phyloP scores from a whole-genome alignment of 176 grass and related monocot species.

The Pontederia crassipes region DNA sequence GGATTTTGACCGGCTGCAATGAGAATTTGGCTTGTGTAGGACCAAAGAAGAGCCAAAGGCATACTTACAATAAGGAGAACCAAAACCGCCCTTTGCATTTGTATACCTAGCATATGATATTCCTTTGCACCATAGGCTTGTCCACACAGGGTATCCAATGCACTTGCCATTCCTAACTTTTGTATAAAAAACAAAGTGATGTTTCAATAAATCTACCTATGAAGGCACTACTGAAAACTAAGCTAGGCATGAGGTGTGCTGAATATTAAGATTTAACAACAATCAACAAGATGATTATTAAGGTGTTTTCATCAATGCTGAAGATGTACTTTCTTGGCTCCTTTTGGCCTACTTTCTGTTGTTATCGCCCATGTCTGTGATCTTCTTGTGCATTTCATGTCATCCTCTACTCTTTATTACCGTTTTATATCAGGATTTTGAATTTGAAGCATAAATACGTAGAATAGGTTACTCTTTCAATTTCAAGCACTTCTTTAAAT shows the following conservation, averaged over 20 bases:
- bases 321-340: no score
- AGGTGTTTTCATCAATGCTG: no score
- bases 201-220: background rate
- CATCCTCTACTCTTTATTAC: no score
- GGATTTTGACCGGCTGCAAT: constrained; percentile 53
- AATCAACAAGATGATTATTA: no score
- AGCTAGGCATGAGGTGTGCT: background rate
- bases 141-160: constrained; percentile 67
- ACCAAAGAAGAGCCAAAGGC: constrained; percentile 56
- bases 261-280: background rate
- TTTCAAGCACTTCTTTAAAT: no score
- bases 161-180: constrained; percentile 75
- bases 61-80: constrained; percentile 49
- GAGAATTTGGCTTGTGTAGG: constrained; percentile 50
- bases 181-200: constrained; percentile 13
- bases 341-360: no score
- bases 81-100: constrained; percentile 58
- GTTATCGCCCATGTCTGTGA: no score
- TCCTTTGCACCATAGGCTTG: constrained; percentile 68
- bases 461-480: no score
- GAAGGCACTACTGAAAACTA: background rate
- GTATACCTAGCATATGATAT: constrained; percentile 47
- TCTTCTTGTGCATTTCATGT: no score
- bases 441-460: no score
- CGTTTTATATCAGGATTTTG: no score